Base-by-base conservation (phyloP, 768 basidiomycete genomes). In the Cystofilobasidium ferigula region DNA sequence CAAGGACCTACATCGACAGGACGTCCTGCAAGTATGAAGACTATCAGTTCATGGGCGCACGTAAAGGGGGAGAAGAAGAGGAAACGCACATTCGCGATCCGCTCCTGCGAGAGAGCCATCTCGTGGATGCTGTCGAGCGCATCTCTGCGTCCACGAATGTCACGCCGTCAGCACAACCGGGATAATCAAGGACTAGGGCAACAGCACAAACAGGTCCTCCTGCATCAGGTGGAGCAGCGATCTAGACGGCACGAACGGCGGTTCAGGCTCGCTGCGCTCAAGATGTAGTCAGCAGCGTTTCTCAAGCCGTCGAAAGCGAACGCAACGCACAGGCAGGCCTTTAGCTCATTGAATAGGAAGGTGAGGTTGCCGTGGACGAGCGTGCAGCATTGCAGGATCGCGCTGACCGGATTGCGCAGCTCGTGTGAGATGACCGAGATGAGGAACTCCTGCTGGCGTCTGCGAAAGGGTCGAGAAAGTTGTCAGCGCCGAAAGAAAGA, bases 361-460 rank as follows among this genome's bases (percentile, higher is more conserved):
- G 30, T 14, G 30, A 54, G 51, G 51, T 54, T 54, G 51, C 28
- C 26, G 16, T 13, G 30, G 3, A 54, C 51, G 20, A 54, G 51
- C 8, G 28, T 54, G 51, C 26, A 28, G 51, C 51, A 54, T 28
- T 54, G 67, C 10, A 75, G 69, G 62, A 75, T 72, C 7, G 73
- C 73, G 26, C 72, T 73, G 35, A 73, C 69, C n/a, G 72, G 73
- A 64, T 72, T 70, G 34, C 72, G 64, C 13, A 74, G 59, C 64
- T 72, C 43, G 59, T 62, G 45, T 47, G 47, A 56, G 51, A 76
- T 78, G 36, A 78, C 77, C 57, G 77, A 77, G 48, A 78, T 76
- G 35, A 79, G 68, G 38, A 78, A 71, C 69, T 78, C 77, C 69
- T 78, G 78, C 47, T 74, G 76, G 4, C 77, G 72, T 30, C 72